phyloP scores from a whole-genome alignment of 495 filamentous ascomycete genomes.

The Xylaria palmicola region DNA sequence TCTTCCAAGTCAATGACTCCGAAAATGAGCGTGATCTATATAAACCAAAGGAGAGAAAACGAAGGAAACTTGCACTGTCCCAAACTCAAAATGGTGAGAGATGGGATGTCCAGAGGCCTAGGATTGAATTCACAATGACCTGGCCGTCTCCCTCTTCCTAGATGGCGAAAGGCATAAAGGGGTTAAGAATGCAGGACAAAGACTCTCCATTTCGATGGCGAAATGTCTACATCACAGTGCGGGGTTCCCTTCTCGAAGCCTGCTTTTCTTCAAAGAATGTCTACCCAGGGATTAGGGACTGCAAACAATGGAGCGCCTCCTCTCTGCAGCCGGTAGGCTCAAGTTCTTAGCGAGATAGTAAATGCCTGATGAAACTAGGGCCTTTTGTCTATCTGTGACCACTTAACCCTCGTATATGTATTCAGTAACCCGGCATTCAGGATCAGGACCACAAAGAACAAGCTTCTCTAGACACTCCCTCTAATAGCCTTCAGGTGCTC shows the following conservation, averaged over 20 bases:
- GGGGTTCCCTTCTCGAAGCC: not conserved
- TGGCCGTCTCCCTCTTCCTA: not conserved
- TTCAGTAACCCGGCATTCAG: no score
- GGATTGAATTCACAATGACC: not conserved
- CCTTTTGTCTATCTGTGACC: no score
- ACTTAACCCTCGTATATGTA: no score
- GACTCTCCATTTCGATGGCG: not conserved
- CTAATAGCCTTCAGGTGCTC: no score
- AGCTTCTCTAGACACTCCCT: no score
- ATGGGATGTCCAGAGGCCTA: no score
- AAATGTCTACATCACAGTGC: not conserved
- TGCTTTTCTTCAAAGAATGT: not conserved
- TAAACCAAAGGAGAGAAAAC: no score
- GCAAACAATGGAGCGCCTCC: not conserved
- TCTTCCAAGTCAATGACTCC: not conserved
- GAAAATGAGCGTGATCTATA: not conserved
- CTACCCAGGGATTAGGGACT: not conserved
- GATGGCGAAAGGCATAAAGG: not conserved
- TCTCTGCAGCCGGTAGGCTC: no score
- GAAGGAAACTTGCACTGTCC: no score
- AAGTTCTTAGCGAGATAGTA: no score
- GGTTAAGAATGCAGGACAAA: not conserved
- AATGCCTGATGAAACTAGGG: no score
- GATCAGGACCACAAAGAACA: no score
- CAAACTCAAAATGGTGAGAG: not conserved